Evolutionary conservation across 2,329 filamentous ascomycete genomes (phyloP).

Genomic region (Scorias spongiosa): DNA sequence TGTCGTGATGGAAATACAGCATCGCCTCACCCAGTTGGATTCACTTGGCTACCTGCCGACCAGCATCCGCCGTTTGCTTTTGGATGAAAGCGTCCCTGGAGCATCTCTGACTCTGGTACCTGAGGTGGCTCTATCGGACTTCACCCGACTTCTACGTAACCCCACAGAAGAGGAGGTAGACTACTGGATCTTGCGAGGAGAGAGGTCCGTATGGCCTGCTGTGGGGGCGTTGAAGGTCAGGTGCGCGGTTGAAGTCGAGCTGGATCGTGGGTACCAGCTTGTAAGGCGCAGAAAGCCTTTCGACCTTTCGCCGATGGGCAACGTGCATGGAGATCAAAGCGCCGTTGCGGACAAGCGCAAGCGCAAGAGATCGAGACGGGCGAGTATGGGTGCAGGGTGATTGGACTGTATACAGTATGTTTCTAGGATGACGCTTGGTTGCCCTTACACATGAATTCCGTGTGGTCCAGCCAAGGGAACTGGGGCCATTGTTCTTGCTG

Average conservation of each 20-base stretch:
- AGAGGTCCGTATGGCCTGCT: conserved; percentile 81
- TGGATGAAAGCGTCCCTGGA: conserved; percentile 56
- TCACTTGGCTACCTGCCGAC: conserved; percentile 55
- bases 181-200: conserved; percentile 74
- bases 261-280: conserved; percentile 72
- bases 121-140: conserved; percentile 57
- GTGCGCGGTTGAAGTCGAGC: conserved; percentile 72
- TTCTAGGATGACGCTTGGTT: too few relatives aligned
- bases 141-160: conserved; percentile 65
- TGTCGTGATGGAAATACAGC: conserved; percentile 60
- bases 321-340: background rate
- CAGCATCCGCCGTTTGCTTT: conserved; percentile 12
- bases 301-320: conserved; percentile 3
- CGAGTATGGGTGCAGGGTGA: background rate
- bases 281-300: conserved; percentile 43
- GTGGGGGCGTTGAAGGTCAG: conserved; percentile 67
- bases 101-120: conserved; percentile 71
- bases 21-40: conserved; percentile 69
- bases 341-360: background rate
- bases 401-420: too few relatives aligned
- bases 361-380: background rate
- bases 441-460: too few relatives aligned
- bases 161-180: conserved; percentile 61
- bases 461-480: too few relatives aligned
- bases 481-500: too few relatives aligned